phyloP scores from a whole-genome alignment of 1,284 basidiomycete genomes.

The Melampsora larici-populina region DNA sequence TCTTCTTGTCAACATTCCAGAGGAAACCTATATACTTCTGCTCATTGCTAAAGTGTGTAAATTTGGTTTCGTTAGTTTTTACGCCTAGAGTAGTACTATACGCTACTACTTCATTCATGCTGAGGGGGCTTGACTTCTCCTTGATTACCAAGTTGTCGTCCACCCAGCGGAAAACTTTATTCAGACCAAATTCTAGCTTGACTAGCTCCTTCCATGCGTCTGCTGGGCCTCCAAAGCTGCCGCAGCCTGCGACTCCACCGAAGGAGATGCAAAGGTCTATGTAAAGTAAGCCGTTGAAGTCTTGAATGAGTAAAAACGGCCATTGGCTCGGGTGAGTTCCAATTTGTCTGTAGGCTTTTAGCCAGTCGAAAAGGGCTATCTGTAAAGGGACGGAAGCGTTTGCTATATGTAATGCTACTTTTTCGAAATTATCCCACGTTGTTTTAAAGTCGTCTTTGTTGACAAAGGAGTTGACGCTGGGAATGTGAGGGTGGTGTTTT shows the following conservation, averaged over 20 bases:
- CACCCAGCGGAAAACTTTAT: constrained; percentile 8
- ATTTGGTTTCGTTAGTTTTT: background rate
- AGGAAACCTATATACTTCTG: constrained; percentile 24
- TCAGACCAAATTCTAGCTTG: constrained; percentile 6
- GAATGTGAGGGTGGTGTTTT: background rate
- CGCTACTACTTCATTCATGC: background rate
- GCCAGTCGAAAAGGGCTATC: no score
- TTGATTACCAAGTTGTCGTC: constrained; percentile 16
- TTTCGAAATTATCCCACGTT: no score
- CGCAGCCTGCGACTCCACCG: background rate
- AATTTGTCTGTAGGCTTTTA: no score
- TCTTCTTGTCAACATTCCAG: constrained; percentile 9
- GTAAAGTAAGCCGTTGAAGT: no score
- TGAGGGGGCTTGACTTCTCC: background rate
- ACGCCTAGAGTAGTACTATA: background rate
- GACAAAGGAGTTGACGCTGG: constrained; percentile 1
- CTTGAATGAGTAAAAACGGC: no score
- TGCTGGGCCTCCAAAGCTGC: constrained; percentile 4
- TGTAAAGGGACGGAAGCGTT: no score
- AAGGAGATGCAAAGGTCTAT: constrained; percentile 5
- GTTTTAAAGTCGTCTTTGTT: background rate
- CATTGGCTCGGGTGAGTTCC: no score
- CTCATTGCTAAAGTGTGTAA: background rate
- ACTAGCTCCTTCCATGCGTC: constrained; percentile 11
- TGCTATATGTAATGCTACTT: no score